Evolutionary conservation across 2,329 filamentous ascomycete genomes (phyloP).

Genomic region (Exophiala sideris): DNA sequence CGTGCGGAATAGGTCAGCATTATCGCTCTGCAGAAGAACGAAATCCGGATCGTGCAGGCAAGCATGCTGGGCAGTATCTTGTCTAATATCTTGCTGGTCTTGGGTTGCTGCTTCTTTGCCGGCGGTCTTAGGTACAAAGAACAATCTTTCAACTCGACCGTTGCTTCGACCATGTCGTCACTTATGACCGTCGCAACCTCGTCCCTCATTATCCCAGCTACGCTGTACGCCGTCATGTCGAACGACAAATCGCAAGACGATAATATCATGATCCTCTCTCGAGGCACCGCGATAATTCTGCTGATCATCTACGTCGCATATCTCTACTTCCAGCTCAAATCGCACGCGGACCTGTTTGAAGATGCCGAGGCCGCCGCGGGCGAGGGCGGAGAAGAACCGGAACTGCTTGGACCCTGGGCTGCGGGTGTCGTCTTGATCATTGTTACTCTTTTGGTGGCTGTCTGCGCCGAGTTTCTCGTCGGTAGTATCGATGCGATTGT

Average conservation of each 20-base stretch:
- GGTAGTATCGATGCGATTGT: conserved; percentile 72
- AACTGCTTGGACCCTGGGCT: conserved; percentile 60
- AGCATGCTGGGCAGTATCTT: conserved; percentile 96
- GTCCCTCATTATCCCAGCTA: conserved; percentile 74
- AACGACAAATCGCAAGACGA: conserved; percentile 36
- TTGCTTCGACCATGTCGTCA: conserved; percentile 57
- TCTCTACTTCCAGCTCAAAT: conserved; percentile 72
- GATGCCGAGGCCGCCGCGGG: conserved; percentile 36
- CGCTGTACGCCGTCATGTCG: conserved; percentile 65
- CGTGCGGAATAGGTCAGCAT: conserved; percentile 71
- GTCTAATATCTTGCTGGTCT: conserved; percentile 85
- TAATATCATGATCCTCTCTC: conserved; percentile 69
- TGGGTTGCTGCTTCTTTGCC: conserved; percentile 76
- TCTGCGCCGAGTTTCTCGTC: conserved; percentile 75
- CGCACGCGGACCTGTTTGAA: conserved; percentile 71
- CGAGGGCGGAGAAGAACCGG: conserved; percentile 37
- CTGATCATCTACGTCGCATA: conserved; percentile 73
- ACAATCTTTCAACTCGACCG: conserved; percentile 56
- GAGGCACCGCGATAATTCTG: conserved; percentile 72
- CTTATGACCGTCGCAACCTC: conserved; percentile 73
- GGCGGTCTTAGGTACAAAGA: conserved; percentile 69
- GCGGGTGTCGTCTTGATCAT: conserved; percentile 65
- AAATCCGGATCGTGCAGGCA: conserved; percentile 95
- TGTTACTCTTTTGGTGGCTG: conserved; percentile 65
- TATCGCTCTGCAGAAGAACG: conserved; percentile 75